These are phyloP conservation scores for Crithidia expoeki DNA, from an alignment of 208 protist species.

Conservation along the genomic window DNA sequence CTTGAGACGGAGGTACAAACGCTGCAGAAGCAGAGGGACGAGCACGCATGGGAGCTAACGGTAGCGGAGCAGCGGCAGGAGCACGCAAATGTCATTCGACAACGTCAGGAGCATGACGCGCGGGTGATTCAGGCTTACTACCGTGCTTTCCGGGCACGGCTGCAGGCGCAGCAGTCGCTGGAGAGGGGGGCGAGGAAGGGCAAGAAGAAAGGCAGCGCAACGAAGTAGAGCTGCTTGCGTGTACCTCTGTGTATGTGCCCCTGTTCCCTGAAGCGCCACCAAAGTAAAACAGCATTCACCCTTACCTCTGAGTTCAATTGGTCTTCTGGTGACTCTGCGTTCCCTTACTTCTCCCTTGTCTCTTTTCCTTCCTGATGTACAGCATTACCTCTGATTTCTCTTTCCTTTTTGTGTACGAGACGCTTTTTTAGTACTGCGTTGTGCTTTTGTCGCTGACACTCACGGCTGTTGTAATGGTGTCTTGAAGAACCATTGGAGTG, in stretches of 20 bases:
- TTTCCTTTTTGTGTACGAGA: too few relatives aligned
- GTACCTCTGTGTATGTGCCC: neutral
- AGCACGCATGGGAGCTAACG: constrained; percentile 75
- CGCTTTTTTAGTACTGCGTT: too few relatives aligned
- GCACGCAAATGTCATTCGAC: constrained; percentile 58
- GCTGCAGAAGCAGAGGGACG: constrained; percentile 55
- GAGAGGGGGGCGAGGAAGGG: constrained; percentile 44
- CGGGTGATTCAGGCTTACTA: constrained; percentile 89
- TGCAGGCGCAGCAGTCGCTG: constrained; percentile 41
- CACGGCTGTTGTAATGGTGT: too few relatives aligned
- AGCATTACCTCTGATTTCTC: too few relatives aligned
- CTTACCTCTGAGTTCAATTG: too few relatives aligned
- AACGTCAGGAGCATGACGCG: constrained; percentile 48
- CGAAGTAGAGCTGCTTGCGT: constrained; percentile 20
- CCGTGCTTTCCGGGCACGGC: constrained; percentile 61
- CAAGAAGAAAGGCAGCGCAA: constrained; percentile 49
- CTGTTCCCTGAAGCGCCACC: too few relatives aligned
- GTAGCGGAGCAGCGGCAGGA: constrained; percentile 72
- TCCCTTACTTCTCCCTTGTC: too few relatives aligned
- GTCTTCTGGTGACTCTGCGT: too few relatives aligned
- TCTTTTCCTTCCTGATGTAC: too few relatives aligned
- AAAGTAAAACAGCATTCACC: too few relatives aligned
- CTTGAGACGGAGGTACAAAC: constrained; percentile 67
- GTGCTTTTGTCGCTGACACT: too few relatives aligned
- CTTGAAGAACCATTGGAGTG: too few relatives aligned